Base-by-base conservation (phyloP, 257 asterid genomes). In the Jacaranda mimosifolia region DNA sequence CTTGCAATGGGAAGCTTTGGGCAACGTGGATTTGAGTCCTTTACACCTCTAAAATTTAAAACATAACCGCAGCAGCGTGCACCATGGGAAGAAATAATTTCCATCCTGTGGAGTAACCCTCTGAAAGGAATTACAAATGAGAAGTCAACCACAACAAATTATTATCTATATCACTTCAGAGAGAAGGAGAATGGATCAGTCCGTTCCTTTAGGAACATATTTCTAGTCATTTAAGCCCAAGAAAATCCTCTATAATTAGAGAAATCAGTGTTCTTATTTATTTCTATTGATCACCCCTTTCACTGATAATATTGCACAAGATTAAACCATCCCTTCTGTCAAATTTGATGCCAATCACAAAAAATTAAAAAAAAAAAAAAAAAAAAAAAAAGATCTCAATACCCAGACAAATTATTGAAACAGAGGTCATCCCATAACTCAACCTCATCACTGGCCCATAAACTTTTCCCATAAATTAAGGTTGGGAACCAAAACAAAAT, bases 11-110 rank as follows among this genome's bases (percentile, higher is more conserved):
- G 76, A 83, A 78, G 76, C 80, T 78, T 87, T 8, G 87, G 42
- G 12, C 62, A 74, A 45, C 53, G 77, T 62, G 83, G 78, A 59
- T 81, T 82, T 1, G 36, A 84, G 80, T 77, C 84, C 66, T 73
- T 85, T 1, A 74, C 76, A 75, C 83, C 78, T 77, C 86, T 81
- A 56, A 77, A 74, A 67, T 85, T 83, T 56, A 88, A 73, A 65
- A 72, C 62, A 79, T 77, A 79, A 45, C 69, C 81, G 76, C 83
- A 73, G 74, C 83, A 73, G 14, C 65, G 68, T n/a, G 86, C 77
- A 36, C 86, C 73, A 70, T 85, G 87, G 77, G 90, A 86, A 17
- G 91, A 84, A 68, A 85, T 64, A 78, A 90, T 70, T 78, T 87
- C 97, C 98, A 94, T 91, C 60, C 57, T 69, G 45, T 5, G 58